Evolutionary conservation across 192 early-diverging fungal genomes (phyloP).

Genomic region (Backusella liffmaniae): DNA sequence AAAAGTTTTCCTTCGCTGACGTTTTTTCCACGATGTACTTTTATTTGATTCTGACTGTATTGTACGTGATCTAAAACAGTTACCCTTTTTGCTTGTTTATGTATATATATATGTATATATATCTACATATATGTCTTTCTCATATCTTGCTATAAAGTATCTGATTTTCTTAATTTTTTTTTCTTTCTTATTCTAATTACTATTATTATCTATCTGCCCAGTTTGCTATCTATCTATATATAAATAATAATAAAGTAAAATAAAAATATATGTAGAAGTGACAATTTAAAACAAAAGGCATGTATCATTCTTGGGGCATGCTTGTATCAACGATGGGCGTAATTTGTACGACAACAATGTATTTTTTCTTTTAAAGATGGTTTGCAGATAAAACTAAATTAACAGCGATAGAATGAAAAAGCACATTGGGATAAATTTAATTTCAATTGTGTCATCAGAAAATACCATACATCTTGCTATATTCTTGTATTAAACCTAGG

Average conservation of each 20-base stretch:
- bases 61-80: neutral
- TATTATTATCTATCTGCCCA: neutral
- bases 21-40: neutral
- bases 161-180: neutral
- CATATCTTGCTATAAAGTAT: neutral
- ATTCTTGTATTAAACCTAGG: too few species aligned
- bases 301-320: neutral
- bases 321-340: neutral
- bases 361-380: neutral
- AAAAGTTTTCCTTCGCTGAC: neutral
- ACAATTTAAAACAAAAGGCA: neutral
- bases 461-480: neutral
- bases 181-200: neutral
- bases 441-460: neutral
- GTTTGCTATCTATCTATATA: neutral
- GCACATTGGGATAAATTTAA: neutral
- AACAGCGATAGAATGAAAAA: neutral
- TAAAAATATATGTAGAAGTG: neutral
- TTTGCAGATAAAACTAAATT: neutral
- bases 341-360: neutral
- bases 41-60: neutral
- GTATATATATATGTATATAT: neutral
- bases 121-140: neutral
- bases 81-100: neutral
- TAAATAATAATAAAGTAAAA: neutral